Evolutionary conservation across 495 filamentous ascomycete genomes (phyloP), one percentile per base, ranked within the genome.

Genomic region (Aspergillus sclerotioniger): DNA sequence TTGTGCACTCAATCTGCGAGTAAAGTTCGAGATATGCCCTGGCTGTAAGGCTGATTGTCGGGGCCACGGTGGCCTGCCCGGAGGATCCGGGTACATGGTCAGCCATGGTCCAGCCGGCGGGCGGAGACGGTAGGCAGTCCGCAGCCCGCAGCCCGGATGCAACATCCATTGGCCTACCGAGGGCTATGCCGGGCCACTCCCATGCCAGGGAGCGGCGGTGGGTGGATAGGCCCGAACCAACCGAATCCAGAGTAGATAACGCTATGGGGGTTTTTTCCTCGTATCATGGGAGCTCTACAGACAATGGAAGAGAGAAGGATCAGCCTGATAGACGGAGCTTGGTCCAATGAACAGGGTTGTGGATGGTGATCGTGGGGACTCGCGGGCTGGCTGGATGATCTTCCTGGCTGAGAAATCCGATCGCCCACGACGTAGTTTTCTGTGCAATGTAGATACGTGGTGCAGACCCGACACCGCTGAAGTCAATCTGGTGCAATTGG

Each of bases 261-360:
- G 43, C 20, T 46, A 55, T 45, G 37, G 37, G 51, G 31, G 56
- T 56, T 50, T 62, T 62, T 65, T 62, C 63, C 63, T 62, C 63
- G 63, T 65, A 65, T 65, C 63, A 65, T 46, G 44, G 21, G 32
- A 50, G 33, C 19, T 7, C 15, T 8, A 2, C 50, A 25, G 31
- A 57, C 31, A 37, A 52, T 58, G 51, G 52, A 45, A 4, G 28
- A 19, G 19, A 21, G 46, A 28, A 25, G 17, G 46, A 25, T 41
- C 37, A n/a, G 37, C 37, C 12, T 41, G 37, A 41, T 41, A 41
- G 37, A 41, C 37, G 37, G 15, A 13, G 37, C 37, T 41, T 13
- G 13, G 37, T 54, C 41, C 16, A 52, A 53, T 57, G 35, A 44
- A 15, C 45, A 8, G 35, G 54, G n/a, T 6, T 12, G 13, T 13